Conservation (phyloP, 805 yeast species). For the Wickerhamiella australiensis region DNA sequence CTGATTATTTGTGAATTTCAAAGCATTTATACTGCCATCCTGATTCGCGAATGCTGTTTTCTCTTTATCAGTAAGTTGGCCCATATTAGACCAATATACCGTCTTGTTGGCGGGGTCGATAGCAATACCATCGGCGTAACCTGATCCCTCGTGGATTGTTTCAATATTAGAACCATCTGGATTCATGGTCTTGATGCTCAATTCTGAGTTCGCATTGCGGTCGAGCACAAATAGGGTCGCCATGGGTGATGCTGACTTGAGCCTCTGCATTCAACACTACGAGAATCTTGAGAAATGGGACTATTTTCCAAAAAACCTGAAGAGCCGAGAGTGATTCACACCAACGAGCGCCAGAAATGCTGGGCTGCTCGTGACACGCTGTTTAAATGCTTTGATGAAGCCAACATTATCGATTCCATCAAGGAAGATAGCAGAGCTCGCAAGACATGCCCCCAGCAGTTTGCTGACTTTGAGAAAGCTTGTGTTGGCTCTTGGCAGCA, state of each 20-base stretch:
- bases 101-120: not conserved
- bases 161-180: not conserved
- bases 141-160: not conserved
- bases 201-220: not conserved
- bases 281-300: not conserved
- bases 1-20: not conserved
- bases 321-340: conserved; percentile 31
- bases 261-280: not conserved
- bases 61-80: conserved; percentile 18
- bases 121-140: conserved; percentile 7
- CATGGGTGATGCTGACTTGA: not conserved
- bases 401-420: conserved; percentile 57
- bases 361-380: conserved; percentile 82
- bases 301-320: conserved; percentile 4
- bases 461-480: conserved; percentile 49
- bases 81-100: conserved; percentile 15
- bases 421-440: conserved; percentile 35
- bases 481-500: conserved; percentile 83
- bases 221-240: not conserved
- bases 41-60: not conserved
- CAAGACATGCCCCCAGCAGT: conserved; percentile 44
- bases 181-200: not conserved
- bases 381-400: conserved; percentile 60
- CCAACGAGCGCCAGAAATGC: conserved; percentile 52
- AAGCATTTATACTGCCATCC: conserved; percentile 6